Evolutionary conservation across 306 rosid species (phyloP), one percentile per base, ranked within the genome.

Genomic region (Astragalus membranaceus): DNA sequence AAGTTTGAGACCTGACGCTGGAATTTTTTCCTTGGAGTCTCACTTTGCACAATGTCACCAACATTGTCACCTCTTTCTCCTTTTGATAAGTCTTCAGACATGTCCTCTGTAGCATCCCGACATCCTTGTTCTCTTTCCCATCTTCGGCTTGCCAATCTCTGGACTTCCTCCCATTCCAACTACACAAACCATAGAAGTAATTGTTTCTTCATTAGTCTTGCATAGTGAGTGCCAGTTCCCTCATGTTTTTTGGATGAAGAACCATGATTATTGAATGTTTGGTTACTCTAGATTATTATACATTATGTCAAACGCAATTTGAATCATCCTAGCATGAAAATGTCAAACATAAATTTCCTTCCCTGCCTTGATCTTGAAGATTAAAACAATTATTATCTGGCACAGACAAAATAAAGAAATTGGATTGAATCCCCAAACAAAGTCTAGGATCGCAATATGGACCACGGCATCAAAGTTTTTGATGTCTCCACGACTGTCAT

Each of bases 31-130:
- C 39, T 85, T 6, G 92, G 89, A 26, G 86, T 80, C 57, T 91
- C 97, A 51, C 70, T 26, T 12, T 51, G 83, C 47, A 73, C 43
- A 15, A 68, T 39, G 73, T 89, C 98, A 8, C 66, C 85, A 58
- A 84, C 4, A 62, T 32, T 39, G 55, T 92, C 96, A 41, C 96
- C 95, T 74, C 80, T 89, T 67, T 89, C 96, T 69, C 91, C 95
- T 82, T 92, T 96, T 0, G 98, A 92, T 47, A 88, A 85, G 75
- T 92, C 96, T 49, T 92, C 98, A 2, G 93, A 86, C 89, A 92
- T 76, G 71, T 92, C 96, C 69, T 89, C 98, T 0, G 96, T 85
- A 6, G 87, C 95, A 54, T 92, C 96, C 73, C 72, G 83, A 29
- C 82, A 87, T 37, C 91, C 98, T 75, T 64, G 92, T 78, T 92